Evolutionary conservation across 192 early-diverging fungal species (phyloP).

Genomic region (Coemansia pectinata): DNA sequence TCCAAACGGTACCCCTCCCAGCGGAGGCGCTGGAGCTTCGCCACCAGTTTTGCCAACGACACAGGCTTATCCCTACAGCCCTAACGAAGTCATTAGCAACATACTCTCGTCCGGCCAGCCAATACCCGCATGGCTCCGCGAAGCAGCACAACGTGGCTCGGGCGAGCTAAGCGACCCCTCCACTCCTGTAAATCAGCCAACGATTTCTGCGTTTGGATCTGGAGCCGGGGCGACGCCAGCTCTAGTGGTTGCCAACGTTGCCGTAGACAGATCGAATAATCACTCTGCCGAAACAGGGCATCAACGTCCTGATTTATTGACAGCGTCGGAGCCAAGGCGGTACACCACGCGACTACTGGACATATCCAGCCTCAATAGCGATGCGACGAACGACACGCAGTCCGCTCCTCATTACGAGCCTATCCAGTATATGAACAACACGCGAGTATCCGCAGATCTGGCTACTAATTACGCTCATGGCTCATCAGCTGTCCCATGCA

Average conservation of each 20-base stretch:
- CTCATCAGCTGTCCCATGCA: background rate
- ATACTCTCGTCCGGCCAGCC: slow-evolving; percentile 51
- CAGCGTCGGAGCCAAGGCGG: background rate
- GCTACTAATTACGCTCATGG: background rate
- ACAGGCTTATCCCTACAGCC: slow-evolving; percentile 20
- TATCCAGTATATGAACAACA: slow-evolving; percentile 21
- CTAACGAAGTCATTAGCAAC: slow-evolving; percentile 46
- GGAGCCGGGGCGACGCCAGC: background rate
- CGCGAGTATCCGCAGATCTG: slow-evolving; percentile 14
- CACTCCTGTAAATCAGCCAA: background rate
- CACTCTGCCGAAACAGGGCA: background rate
- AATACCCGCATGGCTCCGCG: slow-evolving; percentile 52
- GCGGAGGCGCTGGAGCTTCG: background rate
- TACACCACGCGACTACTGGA: background rate
- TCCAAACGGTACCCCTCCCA: background rate
- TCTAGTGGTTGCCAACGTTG: background rate
- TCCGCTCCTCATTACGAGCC: slow-evolving; percentile 13
- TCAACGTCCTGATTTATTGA: background rate
- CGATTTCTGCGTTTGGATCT: too few species aligned
- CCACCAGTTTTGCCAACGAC: background rate
- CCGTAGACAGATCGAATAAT: background rate
- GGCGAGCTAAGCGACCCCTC: background rate
- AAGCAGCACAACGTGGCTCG: slow-evolving; percentile 20
- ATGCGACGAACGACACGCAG: slow-evolving; percentile 19
- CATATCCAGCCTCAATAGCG: slow-evolving; percentile 14